Conservation (phyloP, 257 asterid species). For the Solanum chmielewskii region DNA sequence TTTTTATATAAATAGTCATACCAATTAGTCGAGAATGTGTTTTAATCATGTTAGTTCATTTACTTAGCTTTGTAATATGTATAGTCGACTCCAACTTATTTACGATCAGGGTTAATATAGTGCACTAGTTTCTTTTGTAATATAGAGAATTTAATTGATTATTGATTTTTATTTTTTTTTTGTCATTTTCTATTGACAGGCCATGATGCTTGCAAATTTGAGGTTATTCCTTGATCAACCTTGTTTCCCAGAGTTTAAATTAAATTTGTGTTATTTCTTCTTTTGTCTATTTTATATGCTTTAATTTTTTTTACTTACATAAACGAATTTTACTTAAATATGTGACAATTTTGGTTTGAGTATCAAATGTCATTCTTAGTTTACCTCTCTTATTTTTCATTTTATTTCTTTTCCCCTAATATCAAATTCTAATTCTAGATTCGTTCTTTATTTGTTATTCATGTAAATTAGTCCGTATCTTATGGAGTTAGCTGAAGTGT, state of each 20-base stretch:
- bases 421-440: background rate
- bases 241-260: background rate
- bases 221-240: constrained; percentile 26
- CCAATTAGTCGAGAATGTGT: background rate
- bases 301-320: background rate
- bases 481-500: background rate
- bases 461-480: background rate
- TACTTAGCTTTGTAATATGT: background rate
- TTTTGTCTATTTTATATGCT: background rate
- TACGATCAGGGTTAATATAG: background rate
- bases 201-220: constrained; percentile 61
- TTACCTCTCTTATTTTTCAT: background rate
- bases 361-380: background rate
- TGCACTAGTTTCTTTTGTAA: background rate
- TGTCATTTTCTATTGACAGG: constrained; percentile 32
- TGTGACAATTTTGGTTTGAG: no score
- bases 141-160: background rate
- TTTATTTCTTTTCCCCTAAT: background rate
- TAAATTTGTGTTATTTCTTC: background rate
- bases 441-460: background rate
- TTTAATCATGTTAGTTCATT: background rate
- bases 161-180: no score
- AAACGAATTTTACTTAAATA: background rate
- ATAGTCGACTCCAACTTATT: background rate
- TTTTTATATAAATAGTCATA: background rate